phyloP scores from a whole-genome alignment of 106 monocot species.

The Allium cepa region DNA sequence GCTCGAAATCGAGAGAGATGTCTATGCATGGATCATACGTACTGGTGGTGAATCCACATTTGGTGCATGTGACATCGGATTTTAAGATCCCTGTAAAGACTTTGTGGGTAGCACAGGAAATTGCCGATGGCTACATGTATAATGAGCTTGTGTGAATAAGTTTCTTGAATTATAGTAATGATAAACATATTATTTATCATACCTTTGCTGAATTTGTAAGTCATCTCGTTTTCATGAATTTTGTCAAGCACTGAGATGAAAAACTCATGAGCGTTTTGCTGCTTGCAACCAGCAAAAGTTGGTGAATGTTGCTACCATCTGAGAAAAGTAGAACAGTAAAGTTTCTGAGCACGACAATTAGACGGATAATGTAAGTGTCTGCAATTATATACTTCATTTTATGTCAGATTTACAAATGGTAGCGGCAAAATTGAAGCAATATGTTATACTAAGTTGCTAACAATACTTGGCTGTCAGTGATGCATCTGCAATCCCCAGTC shows the following conservation, averaged over 20 bases:
- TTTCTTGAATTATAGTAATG: not conserved
- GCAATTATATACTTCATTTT: too few relatives aligned
- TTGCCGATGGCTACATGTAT: slow-evolving; percentile 33
- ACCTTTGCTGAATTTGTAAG: slow-evolving; percentile 31
- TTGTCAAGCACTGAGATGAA: slow-evolving; percentile 64
- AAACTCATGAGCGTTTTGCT: slow-evolving; percentile 74
- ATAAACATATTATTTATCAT: not conserved
- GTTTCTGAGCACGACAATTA: too few relatives aligned
- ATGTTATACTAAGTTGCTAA: not conserved
- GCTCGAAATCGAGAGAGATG: slow-evolving; percentile 50
- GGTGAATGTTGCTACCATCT: slow-evolving; percentile 75
- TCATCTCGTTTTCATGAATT: slow-evolving; percentile 59
- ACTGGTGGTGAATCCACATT: slow-evolving; percentile 67
- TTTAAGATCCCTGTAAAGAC: slow-evolving; percentile 56
- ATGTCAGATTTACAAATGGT: too few relatives aligned
- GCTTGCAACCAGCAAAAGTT: slow-evolving; percentile 55
- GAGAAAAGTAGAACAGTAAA: slow-evolving; percentile 5
- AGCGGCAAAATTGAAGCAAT: not conserved
- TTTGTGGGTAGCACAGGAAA: slow-evolving; percentile 56
- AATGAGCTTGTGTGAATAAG: not conserved
- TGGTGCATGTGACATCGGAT: slow-evolving; percentile 54
- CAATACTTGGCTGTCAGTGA: too few relatives aligned
- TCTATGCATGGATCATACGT: slow-evolving; percentile 68
- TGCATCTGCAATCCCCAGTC: too few relatives aligned
- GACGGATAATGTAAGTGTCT: too few relatives aligned